Conservation (phyloP, 176 grass and related monocot genomes). For the Bromus sterilis region DNA sequence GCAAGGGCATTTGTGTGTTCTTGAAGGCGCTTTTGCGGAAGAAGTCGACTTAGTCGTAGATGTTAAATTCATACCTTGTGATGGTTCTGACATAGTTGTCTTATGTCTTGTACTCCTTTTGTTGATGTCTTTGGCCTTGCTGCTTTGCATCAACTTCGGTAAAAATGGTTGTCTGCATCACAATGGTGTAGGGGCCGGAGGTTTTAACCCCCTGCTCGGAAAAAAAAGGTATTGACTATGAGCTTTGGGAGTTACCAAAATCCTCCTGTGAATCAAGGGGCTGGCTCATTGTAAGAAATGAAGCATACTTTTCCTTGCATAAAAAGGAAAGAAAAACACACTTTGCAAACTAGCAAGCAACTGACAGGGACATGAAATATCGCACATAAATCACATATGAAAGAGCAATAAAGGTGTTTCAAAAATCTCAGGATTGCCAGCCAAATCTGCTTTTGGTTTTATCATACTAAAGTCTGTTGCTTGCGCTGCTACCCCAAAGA, state of each 20-base stretch:
- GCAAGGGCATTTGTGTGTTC: too few species aligned
- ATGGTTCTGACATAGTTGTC: not conserved
- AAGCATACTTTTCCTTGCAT: not conserved
- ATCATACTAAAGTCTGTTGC: not conserved
- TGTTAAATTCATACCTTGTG: too few species aligned
- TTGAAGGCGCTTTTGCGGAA: too few species aligned
- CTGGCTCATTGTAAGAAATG: not conserved
- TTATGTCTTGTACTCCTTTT: not conserved
- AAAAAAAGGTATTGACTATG: not conserved
- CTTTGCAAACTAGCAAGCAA: constrained; percentile 3
- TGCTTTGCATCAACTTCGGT: not conserved
- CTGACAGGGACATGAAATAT: not conserved
- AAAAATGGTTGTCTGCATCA: not conserved
- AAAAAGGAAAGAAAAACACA: not conserved
- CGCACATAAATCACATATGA: not conserved
- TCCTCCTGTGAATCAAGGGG: not conserved
- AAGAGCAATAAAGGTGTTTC: not conserved
- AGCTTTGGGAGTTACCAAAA: not conserved
- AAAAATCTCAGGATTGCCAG: not conserved
- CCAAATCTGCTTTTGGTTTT: constrained; percentile 4
- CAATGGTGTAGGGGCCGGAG: not conserved
- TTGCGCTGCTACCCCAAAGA: not conserved
- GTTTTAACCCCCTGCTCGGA: not conserved
- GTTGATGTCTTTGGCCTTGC: not conserved
- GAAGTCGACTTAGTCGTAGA: too few species aligned